Base-by-base conservation (phyloP, 1,284 basidiomycete species). In the Bjerkandera adusta region DNA sequence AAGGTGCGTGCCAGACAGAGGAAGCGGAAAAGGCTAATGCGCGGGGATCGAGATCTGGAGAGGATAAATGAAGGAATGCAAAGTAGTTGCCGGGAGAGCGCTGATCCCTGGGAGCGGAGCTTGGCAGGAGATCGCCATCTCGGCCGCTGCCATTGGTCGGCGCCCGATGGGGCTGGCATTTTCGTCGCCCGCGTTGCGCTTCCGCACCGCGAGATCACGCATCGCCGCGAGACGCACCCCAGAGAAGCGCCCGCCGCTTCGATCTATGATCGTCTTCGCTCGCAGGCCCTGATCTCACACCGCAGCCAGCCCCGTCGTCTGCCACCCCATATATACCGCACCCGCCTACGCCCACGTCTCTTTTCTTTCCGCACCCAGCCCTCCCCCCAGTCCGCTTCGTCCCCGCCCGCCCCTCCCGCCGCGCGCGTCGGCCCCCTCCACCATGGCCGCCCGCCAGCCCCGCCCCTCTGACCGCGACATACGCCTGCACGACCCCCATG, bases 381-480 rank as follows among this genome's bases (percentile, higher is more conserved):
- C 66, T 62, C 68, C 59, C 71, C 63, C 65, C 64, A 60, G 56
- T 56, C 54, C 60, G 63, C 69, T 65, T 65, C 71, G 67, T 69
- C 68, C 57, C 68, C 68, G 50, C 48, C 62, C 60, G 58, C 36
- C 38, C 44, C 45, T 52, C 18, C 49, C 48, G 50, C 43, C 58
- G 42, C 44, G 51, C 66, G 62, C 59, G 54, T 55, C 57, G 57
- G 53, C 59, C 53, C 45, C 52, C 49, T 36, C 35, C 49, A 32
- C 64, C 63, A 85, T 85, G 83, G 76, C 83, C 55, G 72, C 75
- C 56, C 70, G 85, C 61, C 82, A 83, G 60, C 72, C 79, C 52
- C 79, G 82, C 57, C 79, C 76, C 55, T 61, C 72, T 22, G 80
- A 83, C 50, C 69, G 79, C 57, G 82, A 85, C 62, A 71, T 79